Evolutionary conservation across 495 filamentous ascomycete genomes (phyloP).

Genomic region (Hyaloscypha bicolor): DNA sequence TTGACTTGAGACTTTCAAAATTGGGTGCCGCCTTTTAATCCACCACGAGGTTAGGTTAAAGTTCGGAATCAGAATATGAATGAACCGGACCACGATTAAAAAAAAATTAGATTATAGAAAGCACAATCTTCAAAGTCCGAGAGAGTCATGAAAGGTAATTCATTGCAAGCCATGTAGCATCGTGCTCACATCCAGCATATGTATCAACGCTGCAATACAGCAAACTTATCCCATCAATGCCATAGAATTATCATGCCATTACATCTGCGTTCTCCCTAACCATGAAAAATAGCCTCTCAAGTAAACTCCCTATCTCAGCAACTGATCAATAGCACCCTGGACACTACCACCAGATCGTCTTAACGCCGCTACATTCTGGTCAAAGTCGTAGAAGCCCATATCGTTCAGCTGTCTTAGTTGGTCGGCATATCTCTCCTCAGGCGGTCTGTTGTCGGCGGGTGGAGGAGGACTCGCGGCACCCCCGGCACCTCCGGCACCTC

Average conservation of each 20-base stretch:
- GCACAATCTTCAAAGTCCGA: too few relatives aligned
- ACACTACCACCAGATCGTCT: slow-evolving; percentile 90
- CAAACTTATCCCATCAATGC: slow-evolving; percentile 2
- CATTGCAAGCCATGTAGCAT: neutral
- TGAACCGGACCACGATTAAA: too few relatives aligned
- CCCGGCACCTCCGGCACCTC: slow-evolving; percentile 22
- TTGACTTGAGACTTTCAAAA: too few relatives aligned
- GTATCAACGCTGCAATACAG: neutral
- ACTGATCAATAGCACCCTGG: slow-evolving; percentile 88
- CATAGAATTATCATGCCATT: slow-evolving; percentile 10
- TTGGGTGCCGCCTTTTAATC: too few relatives aligned
- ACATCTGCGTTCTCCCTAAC: neutral
- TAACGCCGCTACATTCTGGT: slow-evolving; percentile 86
- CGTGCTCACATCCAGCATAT: neutral
- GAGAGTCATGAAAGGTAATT: neutral
- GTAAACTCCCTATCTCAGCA: slow-evolving; percentile 45
- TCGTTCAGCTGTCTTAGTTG: slow-evolving; percentile 95
- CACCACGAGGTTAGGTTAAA: too few relatives aligned
- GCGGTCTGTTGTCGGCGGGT: slow-evolving; percentile 78
- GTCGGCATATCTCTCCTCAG: slow-evolving; percentile 88
- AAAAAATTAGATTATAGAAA: too few relatives aligned
- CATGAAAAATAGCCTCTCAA: neutral
- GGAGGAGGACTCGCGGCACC: slow-evolving; percentile 45
- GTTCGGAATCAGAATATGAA: too few relatives aligned
- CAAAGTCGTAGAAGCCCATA: slow-evolving; percentile 99